A percentile compares a stretch with the other conserved stretches of the same genome.
phyloP scores from a whole-genome alignment of 75 land plant genomes.

The Pinus tabuliformis region DNA sequence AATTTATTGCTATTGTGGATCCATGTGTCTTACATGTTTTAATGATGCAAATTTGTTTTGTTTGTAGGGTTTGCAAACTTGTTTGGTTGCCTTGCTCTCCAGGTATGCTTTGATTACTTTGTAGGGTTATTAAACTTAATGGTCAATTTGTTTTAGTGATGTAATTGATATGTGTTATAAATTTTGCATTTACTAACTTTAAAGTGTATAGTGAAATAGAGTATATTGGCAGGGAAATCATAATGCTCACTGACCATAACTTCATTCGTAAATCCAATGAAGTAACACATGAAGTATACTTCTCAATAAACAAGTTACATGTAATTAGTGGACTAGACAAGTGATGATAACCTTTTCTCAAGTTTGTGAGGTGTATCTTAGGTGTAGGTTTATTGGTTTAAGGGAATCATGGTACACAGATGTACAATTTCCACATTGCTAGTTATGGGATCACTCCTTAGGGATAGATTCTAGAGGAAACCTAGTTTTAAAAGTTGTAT shows the following conservation, averaged over 20 bases:
- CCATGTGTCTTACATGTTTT: constrained; percentile 1
- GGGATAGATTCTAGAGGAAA: neutral
- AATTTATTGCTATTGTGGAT: neutral
- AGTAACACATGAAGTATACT: neutral
- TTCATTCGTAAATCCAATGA: neutral
- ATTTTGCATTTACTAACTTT: neutral
- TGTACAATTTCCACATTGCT: neutral
- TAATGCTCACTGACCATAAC: neutral
- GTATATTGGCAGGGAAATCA: neutral
- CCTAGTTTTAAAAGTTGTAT: too few relatives aligned
- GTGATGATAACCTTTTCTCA: neutral
- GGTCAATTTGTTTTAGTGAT: constrained; percentile 90
- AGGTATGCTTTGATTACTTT: constrained; percentile 5
- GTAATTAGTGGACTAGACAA: neutral
- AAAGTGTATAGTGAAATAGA: neutral
- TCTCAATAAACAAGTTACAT: neutral
- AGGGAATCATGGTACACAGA: neutral
- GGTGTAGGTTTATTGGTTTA: neutral
- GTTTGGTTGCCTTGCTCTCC: neutral
- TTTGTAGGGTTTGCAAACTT: neutral
- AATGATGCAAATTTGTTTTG: constrained; percentile 5
- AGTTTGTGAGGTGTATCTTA: neutral
- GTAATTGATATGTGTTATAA: neutral
- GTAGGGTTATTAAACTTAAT: constrained; percentile 90
- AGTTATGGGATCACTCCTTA: neutral